These are phyloP conservation scores for Fusarium decemcellulare DNA, from an alignment of 2,329 filamentous ascomycete genomes.

Conservation along the genomic window DNA sequence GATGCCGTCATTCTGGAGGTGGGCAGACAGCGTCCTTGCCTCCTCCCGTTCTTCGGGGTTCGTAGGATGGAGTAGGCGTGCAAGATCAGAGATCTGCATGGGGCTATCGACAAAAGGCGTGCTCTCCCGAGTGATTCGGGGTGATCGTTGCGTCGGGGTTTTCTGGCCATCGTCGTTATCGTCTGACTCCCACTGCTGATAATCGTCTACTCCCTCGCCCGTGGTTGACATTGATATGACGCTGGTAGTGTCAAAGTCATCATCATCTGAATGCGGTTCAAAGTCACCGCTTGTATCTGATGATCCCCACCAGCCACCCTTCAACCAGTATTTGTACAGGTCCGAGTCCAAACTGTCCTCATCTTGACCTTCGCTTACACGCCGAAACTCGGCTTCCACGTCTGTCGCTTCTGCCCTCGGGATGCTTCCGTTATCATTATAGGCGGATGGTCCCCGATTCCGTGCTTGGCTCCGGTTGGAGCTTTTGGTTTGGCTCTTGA, in stretches of 20 bases:
- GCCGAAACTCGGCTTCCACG: constrained; percentile 84
- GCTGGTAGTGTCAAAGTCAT: constrained; percentile 83
- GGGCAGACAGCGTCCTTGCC: constrained; percentile 84
- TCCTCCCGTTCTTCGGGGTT: constrained; percentile 84
- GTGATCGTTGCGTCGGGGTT: constrained; percentile 81
- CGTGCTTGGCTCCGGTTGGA: constrained; percentile 28
- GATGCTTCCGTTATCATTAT: constrained; percentile 61
- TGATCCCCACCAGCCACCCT: constrained; percentile 87
- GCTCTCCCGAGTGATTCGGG: constrained; percentile 61
- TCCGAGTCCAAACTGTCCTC: constrained; percentile 80
- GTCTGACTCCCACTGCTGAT: constrained; percentile 63
- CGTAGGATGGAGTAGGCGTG: constrained; percentile 84
- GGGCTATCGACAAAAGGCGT: constrained; percentile 74
- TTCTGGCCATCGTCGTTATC: constrained; percentile 67
- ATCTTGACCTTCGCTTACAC: constrained; percentile 60
- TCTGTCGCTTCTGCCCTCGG: constrained; percentile 78
- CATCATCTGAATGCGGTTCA: constrained; percentile 65
- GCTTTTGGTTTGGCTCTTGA: constrained; percentile 36
- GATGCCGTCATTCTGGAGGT: constrained; percentile 78
- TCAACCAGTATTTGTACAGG: constrained; percentile 88
- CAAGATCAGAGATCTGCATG: constrained; percentile 78
- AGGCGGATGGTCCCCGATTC: constrained; percentile 12
- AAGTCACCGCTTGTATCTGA: constrained; percentile 88
- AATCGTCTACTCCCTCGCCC: constrained; percentile 60
- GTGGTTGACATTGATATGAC: constrained; percentile 73